These are phyloP conservation scores for Chrysoporthe puriensis DNA, from an alignment of 2,329 filamentous ascomycete genomes.

Conservation along the genomic window DNA sequence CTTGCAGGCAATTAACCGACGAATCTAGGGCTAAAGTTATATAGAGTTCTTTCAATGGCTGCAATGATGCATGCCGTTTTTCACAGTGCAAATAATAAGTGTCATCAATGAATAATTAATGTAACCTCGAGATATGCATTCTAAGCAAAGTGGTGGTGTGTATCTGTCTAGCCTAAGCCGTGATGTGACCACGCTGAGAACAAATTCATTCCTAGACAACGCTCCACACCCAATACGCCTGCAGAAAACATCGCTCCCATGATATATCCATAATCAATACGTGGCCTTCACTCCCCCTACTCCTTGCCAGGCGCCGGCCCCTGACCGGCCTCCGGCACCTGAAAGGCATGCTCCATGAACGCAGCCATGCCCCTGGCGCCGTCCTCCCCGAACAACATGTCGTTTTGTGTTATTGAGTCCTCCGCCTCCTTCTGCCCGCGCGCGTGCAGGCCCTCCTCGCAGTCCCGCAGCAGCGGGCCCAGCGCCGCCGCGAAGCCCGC, in stretches of 20 bases:
- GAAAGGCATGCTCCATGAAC: slow-evolving; percentile 11
- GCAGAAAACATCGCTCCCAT: no score
- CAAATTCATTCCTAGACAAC: not conserved
- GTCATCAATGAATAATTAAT: not conserved
- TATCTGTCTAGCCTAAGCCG: not conserved
- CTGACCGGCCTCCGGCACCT: not conserved
- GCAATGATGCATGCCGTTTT: no score
- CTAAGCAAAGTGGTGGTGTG: not conserved
- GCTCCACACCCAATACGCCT: no score
- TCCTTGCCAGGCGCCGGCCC: not conserved
- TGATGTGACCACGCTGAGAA: not conserved
- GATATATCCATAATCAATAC: no score
- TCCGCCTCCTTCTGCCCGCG: slow-evolving; percentile 26
- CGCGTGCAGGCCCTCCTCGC: slow-evolving; percentile 33
- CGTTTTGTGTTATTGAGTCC: slow-evolving; percentile 25
- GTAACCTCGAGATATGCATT: not conserved
- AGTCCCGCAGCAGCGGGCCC: slow-evolving; percentile 30
- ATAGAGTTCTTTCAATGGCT: no score
- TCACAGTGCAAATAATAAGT: no score
- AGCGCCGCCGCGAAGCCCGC: slow-evolving; percentile 29
- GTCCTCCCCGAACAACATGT: slow-evolving; percentile 29
- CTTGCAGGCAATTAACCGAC: no score
- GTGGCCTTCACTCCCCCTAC: no score
- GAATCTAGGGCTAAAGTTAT: no score
- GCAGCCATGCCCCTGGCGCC: slow-evolving; percentile 19